Conservation (phyloP, 768 basidiomycete species). For the Trametes elegans region DNA sequence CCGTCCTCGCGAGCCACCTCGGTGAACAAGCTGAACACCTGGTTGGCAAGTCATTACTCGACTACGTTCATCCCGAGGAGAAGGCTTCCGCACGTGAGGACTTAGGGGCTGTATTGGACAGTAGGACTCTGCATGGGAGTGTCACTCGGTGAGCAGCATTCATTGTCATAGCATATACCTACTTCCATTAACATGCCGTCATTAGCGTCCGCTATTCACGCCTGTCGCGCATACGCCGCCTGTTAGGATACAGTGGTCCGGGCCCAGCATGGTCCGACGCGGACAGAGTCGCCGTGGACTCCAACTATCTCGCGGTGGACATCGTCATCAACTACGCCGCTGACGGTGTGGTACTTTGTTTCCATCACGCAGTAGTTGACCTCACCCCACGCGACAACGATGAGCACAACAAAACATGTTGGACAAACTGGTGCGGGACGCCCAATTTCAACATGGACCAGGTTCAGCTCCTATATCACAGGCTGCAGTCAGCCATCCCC, state of each 20-base stretch:
- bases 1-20: slow-evolving; percentile 71
- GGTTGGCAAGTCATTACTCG: slow-evolving; percentile 67
- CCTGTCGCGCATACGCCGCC: slow-evolving; percentile 66
- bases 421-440: slow-evolving; percentile 91
- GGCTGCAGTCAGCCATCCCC: slow-evolving; percentile 55
- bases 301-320: slow-evolving; percentile 81
- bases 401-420: slow-evolving; percentile 66
- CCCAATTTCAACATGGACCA: slow-evolving; percentile 58
- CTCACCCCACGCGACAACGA: slow-evolving; percentile 71
- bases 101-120: slow-evolving; percentile 69
- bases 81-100: slow-evolving; percentile 71
- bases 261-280: slow-evolving; percentile 56
- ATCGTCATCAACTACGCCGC: slow-evolving; percentile 90
- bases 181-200: slow-evolving; percentile 22
- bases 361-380: slow-evolving; percentile 82
- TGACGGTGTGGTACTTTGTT: slow-evolving; percentile 83
- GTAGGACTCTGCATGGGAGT: slow-evolving; percentile 76
- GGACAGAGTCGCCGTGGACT: slow-evolving; percentile 67
- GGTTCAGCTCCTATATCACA: slow-evolving; percentile 54
- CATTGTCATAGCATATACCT: slow-evolving; percentile 18
- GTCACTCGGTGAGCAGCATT: slow-evolving; percentile 61
- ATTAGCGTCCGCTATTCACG: slow-evolving; percentile 77
- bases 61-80: slow-evolving; percentile 85
- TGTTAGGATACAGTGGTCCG: slow-evolving; percentile 66
- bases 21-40: slow-evolving; percentile 66